Conservation (phyloP, 805 yeast species). For the Diddensiella transvaalensis region DNA sequence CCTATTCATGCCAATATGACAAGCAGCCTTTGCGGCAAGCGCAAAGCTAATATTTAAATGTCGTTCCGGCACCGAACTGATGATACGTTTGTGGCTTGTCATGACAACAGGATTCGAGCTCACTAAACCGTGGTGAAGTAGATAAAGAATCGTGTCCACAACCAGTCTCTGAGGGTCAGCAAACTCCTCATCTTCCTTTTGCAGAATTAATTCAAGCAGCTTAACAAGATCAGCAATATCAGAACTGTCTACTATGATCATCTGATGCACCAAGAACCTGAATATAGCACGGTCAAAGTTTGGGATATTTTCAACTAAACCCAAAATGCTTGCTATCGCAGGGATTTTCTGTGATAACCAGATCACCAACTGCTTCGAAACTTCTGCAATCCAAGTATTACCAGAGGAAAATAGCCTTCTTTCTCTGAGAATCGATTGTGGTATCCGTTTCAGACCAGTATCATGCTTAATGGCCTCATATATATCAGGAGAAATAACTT, state of each 20-base stretch:
- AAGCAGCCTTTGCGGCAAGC: conserved; percentile 25
- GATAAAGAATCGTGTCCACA: conserved; percentile 15
- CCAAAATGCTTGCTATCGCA: background rate
- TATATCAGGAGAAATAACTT: background rate
- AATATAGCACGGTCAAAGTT: conserved; percentile 1
- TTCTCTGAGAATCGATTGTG: background rate
- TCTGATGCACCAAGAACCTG: conserved; percentile 12
- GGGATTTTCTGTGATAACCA: background rate
- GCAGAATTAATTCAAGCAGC: background rate
- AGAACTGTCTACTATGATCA: background rate
- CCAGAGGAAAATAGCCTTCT: background rate
- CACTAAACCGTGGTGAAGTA: conserved; percentile 11
- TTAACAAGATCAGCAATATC: background rate
- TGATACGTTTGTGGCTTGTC: conserved; percentile 23
- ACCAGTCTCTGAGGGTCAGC: conserved; percentile 8
- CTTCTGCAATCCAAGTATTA: background rate
- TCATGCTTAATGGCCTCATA: background rate
- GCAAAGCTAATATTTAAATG: conserved; percentile 21
- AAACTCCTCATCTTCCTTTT: background rate
- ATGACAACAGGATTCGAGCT: conserved; percentile 2
- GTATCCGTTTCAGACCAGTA: background rate
- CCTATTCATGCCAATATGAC: conserved; percentile 24
- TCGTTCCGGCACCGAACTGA: too few species aligned
- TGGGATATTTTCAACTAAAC: background rate
- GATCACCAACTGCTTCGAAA: background rate